Conservation (phyloP, 208 protist species). For the Wallacemonas collosoma region DNA sequence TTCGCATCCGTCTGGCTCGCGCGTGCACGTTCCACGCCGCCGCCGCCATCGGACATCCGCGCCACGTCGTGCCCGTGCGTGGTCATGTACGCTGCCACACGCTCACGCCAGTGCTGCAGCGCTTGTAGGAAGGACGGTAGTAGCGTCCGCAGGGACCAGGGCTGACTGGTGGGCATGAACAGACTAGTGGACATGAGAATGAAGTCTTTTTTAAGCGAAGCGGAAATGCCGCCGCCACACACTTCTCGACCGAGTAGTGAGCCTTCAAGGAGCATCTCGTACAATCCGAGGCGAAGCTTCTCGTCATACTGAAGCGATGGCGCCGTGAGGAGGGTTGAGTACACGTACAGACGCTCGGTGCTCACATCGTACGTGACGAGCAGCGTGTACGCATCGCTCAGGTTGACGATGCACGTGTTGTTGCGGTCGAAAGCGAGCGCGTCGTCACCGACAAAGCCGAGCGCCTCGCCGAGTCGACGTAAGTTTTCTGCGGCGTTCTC, state of each 20-base stretch:
- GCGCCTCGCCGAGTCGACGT: slow-evolving; percentile 57
- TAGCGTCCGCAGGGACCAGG: slow-evolving; percentile 53
- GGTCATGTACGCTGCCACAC: slow-evolving; percentile 41
- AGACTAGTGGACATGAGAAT: slow-evolving; percentile 73
- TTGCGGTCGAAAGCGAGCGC: slow-evolving; percentile 59
- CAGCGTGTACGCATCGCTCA: slow-evolving; percentile 67
- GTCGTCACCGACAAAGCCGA: slow-evolving; percentile 35
- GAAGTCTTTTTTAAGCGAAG: slow-evolving; percentile 70
- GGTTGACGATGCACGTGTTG: slow-evolving; percentile 68
- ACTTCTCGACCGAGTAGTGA: slow-evolving; percentile 67
- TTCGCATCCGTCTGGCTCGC: no score
- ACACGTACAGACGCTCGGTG: slow-evolving; percentile 75
- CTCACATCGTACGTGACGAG: slow-evolving; percentile 68
- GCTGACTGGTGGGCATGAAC: slow-evolving; percentile 73
- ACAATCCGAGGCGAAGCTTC: slow-evolving; percentile 48
- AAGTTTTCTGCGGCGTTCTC: slow-evolving; percentile 69
- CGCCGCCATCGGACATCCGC: background rate
- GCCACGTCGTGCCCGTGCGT: background rate
- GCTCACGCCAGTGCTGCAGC: slow-evolving; percentile 67
- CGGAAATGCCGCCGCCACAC: slow-evolving; percentile 68
- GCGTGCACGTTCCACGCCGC: no score
- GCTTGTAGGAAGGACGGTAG: slow-evolving; percentile 70
- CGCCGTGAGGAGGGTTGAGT: slow-evolving; percentile 65
- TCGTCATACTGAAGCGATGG: slow-evolving; percentile 12
- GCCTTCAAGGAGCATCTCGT: slow-evolving; percentile 77